phyloP scores from a whole-genome alignment of 768 basidiomycete species.

The Tulasnella sp. region DNA sequence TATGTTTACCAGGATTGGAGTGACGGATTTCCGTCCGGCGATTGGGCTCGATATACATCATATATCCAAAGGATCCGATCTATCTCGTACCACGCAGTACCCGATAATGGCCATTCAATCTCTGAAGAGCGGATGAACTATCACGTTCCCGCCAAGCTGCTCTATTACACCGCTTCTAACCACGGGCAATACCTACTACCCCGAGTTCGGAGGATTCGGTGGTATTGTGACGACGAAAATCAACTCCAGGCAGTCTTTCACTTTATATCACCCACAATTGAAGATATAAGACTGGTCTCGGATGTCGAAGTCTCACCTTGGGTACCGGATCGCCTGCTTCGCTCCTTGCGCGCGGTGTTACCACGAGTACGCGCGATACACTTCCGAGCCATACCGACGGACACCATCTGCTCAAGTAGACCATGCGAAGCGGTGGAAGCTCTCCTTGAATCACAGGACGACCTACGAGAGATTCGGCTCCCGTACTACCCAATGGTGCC shows the following conservation, averaged over 20 bases:
- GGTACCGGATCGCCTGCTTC: background rate
- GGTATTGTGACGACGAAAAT: background rate
- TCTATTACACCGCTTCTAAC: background rate
- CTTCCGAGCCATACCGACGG: background rate
- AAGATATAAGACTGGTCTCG: background rate
- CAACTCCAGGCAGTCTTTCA: background rate
- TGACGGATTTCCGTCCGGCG: background rate
- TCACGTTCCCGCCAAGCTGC: background rate
- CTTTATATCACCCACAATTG: background rate
- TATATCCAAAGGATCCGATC: background rate
- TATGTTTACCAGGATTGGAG: background rate
- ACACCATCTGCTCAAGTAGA: no score
- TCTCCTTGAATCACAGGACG: background rate
- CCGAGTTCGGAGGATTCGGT: background rate
- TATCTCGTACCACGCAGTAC: background rate
- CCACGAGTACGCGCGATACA: background rate
- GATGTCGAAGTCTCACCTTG: background rate
- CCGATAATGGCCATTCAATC: background rate
- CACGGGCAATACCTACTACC: background rate
- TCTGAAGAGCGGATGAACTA: background rate
- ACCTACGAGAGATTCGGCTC: background rate
- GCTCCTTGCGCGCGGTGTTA: background rate
- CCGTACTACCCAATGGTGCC: background rate
- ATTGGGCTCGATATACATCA: background rate
- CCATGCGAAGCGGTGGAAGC: background rate